A percentile compares a stretch with the other conserved stretches of the same genome.
Conservation (phyloP, 2,329 filamentous ascomycete genomes). For the Cordyceps farinosa region DNA sequence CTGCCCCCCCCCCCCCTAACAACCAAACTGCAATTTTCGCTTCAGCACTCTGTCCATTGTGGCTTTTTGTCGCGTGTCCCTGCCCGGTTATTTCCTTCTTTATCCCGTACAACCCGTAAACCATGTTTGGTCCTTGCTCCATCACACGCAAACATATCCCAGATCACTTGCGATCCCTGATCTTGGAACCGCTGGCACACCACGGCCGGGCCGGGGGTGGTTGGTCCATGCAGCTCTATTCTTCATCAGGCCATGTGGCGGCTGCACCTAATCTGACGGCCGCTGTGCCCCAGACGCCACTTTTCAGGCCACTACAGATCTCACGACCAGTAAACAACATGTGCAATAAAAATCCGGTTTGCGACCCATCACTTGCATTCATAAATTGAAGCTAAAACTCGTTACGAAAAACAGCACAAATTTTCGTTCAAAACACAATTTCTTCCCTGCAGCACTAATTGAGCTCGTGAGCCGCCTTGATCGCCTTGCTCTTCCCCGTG, state of each 20-base stretch:
- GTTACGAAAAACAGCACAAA: too few relatives aligned
- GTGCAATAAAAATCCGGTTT: too few relatives aligned
- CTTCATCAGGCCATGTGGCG: background rate
- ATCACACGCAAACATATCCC: background rate
- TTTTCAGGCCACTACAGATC: background rate
- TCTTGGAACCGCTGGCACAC: background rate
- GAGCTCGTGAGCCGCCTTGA: slow-evolving; percentile 40
- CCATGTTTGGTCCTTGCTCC: background rate
- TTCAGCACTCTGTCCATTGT: too few relatives aligned
- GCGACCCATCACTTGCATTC: too few relatives aligned
- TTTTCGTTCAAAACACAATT: background rate
- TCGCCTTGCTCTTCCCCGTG: slow-evolving; percentile 40
- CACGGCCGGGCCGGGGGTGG: background rate
- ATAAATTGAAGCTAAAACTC: background rate
- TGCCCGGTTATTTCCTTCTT: too few relatives aligned
- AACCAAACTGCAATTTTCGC: too few relatives aligned
- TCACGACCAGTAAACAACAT: too few relatives aligned
- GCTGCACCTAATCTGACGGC: background rate
- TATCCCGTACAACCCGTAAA: too few relatives aligned
- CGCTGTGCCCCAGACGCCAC: slow-evolving; percentile 4
- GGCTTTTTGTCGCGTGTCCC: too few relatives aligned
- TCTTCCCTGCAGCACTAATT: slow-evolving; percentile 24
- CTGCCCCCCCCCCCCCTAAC: too few relatives aligned
- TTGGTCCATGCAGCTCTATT: background rate
- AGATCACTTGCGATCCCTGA: background rate